Base-by-base conservation (phyloP, 179 eudicot species). In the Monotropa hypopitys region DNA sequence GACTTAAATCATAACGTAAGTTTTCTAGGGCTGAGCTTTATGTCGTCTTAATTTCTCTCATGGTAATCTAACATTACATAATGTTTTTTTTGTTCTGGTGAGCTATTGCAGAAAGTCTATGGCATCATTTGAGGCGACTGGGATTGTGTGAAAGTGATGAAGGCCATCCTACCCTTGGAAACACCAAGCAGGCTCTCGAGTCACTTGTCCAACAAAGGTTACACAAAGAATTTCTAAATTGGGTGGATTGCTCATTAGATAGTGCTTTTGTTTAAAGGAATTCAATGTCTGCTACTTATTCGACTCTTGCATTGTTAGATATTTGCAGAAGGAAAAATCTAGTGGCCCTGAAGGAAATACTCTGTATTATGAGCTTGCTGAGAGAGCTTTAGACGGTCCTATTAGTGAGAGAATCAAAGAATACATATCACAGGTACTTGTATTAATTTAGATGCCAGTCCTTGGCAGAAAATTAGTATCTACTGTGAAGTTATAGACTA, bases 191-290 rank as follows among this genome's bases (percentile, higher is more conserved):
- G 82, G 82, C 90, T 40, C 76, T 93, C 77, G 99, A 95, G 85
- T 69, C 87, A 35, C 89, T 93, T 75, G 97, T 91, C 74, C 97
- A 90, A 51, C 97, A 95, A 85, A 92, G 97, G 99, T 95, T 59
- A 61, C 65, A 59, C 18, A 3, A 56, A 63, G 78, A 78, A 45
- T 82, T 76, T 33, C 26, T 46, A 1, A 33, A 38, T 50, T 40
- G 32, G 65, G 73, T 42, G 42, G 56, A 72, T 38, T 54, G 35
- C 33, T 53, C 63, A 35, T n/a, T 32, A 38, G 8, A 0, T 21
- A 20, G 18, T 45, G 23, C 23, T 40, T 38, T 43, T 45, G 53
- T 7, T 1, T 16, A 13, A 69, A 21, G 38, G 1, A 56, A 18
- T 62, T 61, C 30, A n/a, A n/a, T n/a, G n/a, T n/a, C 42, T 10